Evolutionary conservation across 257 asterid species (phyloP).

Genomic region (Cordia subcordata): DNA sequence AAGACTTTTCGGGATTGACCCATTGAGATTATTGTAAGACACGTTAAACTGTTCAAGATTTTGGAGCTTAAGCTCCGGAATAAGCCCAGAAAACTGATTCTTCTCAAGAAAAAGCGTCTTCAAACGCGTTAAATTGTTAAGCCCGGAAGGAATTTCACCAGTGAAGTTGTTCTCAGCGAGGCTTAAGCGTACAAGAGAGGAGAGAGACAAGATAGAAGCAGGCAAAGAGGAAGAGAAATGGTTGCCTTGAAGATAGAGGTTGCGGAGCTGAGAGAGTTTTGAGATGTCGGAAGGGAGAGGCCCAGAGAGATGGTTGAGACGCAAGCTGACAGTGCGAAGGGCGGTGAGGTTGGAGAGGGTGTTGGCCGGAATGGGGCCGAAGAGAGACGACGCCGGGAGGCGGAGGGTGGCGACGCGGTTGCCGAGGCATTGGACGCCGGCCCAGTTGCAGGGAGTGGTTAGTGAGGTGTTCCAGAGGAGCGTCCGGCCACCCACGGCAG

Average conservation of each 20-base stretch:
- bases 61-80: conserved; percentile 45
- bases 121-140: conserved; percentile 53
- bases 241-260: conserved; percentile 59
- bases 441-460: conserved; percentile 56
- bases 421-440: conserved; percentile 49
- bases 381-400: conserved; percentile 60
- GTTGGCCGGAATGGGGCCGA: conserved; percentile 36
- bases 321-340: conserved; percentile 63
- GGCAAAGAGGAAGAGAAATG: conserved; percentile 42
- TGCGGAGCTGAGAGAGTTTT: conserved; percentile 38
- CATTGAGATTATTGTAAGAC: conserved; percentile 52
- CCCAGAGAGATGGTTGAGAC: conserved; percentile 59
- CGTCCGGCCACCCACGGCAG: conserved; percentile 15
- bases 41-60: conserved; percentile 57
- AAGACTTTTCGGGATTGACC: conserved; percentile 54
- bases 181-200: conserved; percentile 41
- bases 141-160: conserved; percentile 40
- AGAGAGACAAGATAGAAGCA: conserved; percentile 23
- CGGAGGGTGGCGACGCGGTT: conserved; percentile 55
- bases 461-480: conserved; percentile 51
- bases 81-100: conserved; percentile 40
- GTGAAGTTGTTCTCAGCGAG: conserved; percentile 58
- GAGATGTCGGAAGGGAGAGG: conserved; percentile 49
- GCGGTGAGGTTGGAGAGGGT: conserved; percentile 38
- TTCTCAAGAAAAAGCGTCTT: conserved; percentile 54